Evolutionary conservation across 73 alveolate species (phyloP), one percentile per base, ranked within the genome.

Genomic region (Symbiodinium pilosum): DNA sequence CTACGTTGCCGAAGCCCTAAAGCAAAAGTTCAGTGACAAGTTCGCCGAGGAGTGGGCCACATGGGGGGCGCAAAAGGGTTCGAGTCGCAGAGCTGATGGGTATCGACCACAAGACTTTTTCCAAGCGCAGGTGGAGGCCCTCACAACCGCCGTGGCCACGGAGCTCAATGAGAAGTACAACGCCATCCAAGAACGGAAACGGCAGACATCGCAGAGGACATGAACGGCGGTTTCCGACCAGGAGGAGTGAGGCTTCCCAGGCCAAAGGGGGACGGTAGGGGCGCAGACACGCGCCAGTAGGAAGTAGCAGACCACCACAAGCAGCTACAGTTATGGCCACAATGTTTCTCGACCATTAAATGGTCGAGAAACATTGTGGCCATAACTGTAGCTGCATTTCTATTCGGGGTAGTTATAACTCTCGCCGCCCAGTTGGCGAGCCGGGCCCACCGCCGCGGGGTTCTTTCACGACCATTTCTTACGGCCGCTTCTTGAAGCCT

Each of bases 351-450:
- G 92, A 84, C 92, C 92, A 42, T 26, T 24, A 0, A 24, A 26
- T 42, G 92, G 92, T 84, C 92, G 92, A 24, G 28, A n/a, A 24
- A 84, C 18, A 21, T n/a, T 43, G 71, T 41, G 89, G 89, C 89
- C 92, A 1, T 42, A 2, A 42, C 18, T 84, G 92, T 18, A 3
- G 71, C 92, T 84, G 69, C 30, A 54, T 84, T 84, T 84, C 92
- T 84, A 41, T 12, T 4, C 2, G 92, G 92, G 92, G 92, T 43
- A 84, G 18, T 42, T 59, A n/a, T 59, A 39, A 39, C 14, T 83
- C 89, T 83, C 89, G 89, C 89, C 89, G 89, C 89, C 89, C 56
- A 83, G 89, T 43, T 14, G 73, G 69, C 92, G 92, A 84, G 92
- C 92, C 92, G 92, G 92, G 92, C 92, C 43, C 14, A 43, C 92